Percentiles rank a stretch among this genome's conserved stretches.
phyloP scores from a whole-genome alignment of 2,329 filamentous ascomycete species.

The Aspergillus terreus region DNA sequence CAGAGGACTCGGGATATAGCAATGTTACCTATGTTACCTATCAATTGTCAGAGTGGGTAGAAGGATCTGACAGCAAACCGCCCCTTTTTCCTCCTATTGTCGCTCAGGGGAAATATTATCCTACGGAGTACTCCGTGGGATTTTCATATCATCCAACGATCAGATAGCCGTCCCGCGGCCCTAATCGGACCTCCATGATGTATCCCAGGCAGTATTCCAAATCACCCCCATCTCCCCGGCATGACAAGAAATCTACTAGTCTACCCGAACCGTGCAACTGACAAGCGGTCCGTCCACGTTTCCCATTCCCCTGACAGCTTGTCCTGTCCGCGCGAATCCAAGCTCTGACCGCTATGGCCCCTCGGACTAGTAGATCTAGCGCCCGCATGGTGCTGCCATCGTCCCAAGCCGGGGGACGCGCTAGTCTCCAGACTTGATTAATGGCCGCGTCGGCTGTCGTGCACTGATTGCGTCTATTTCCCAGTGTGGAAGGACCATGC shows the following conservation, averaged over 20 bases:
- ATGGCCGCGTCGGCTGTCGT: too few relatives aligned
- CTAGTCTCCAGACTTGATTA: too few relatives aligned
- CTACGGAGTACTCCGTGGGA: background rate
- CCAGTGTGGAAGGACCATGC: too few relatives aligned
- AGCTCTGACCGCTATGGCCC: background rate
- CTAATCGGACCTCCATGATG: background rate
- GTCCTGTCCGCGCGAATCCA: background rate
- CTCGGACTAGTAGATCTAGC: slow-evolving; percentile 9
- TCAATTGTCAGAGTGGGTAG: background rate
- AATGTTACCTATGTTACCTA: too few relatives aligned
- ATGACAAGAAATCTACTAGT: background rate
- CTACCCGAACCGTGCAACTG: background rate
- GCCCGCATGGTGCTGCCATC: slow-evolving; percentile 9
- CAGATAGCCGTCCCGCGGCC: background rate
- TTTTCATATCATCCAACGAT: background rate
- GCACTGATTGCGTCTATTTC: too few relatives aligned
- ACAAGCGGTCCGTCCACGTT: slow-evolving; percentile 1
- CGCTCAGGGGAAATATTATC: background rate
- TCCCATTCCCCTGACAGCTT: slow-evolving; percentile 1
- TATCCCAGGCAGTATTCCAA: background rate
- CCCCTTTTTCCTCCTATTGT: background rate
- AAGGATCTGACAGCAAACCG: background rate
- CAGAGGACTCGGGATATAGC: background rate
- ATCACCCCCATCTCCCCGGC: background rate
- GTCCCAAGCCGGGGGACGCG: slow-evolving; percentile 4